These are phyloP conservation scores for Pichia norvegensis DNA, from an alignment of 1,139 yeast species.

Conservation along the genomic window DNA sequence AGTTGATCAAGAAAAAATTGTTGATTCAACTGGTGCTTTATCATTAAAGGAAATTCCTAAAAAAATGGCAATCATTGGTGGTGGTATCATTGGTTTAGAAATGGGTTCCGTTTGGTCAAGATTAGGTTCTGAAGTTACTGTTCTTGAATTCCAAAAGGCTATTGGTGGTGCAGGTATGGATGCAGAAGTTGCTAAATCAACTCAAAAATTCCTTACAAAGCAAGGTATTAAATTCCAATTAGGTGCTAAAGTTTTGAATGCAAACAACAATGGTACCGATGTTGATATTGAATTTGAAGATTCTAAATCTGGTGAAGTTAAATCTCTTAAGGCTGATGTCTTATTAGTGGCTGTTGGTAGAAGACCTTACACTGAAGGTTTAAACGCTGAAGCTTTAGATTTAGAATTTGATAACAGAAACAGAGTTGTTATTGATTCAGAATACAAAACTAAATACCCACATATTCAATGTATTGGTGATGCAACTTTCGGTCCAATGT, in stretches of 20 bases:
- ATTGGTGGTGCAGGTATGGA: slow-evolving; percentile 98
- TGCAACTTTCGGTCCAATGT: slow-evolving; percentile 97
- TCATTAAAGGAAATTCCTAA: slow-evolving; percentile 84
- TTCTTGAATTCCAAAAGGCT: slow-evolving; percentile 81
- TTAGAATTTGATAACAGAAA: slow-evolving; percentile 87
- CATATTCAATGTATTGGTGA: slow-evolving; percentile 98
- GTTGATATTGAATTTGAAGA: slow-evolving; percentile 87
- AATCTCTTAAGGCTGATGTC: slow-evolving; percentile 80
- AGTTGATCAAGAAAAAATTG: slow-evolving; percentile 95
- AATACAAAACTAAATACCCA: slow-evolving; percentile 84
- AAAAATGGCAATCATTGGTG: slow-evolving; percentile 89
- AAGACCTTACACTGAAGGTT: slow-evolving; percentile 91
- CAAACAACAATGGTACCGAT: slow-evolving; percentile 77
- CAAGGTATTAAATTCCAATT: slow-evolving; percentile 93
- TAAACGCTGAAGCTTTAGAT: slow-evolving; percentile 82
- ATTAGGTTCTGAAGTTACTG: slow-evolving; percentile 91
- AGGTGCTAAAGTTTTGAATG: slow-evolving; percentile 85
- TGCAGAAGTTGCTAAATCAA: slow-evolving; percentile 81
- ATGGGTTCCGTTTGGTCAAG: slow-evolving; percentile 98
- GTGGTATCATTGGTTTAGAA: slow-evolving; percentile 98
- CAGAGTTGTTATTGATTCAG: slow-evolving; percentile 87
- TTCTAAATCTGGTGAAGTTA: slow-evolving; percentile 78
- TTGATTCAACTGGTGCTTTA: slow-evolving; percentile 89
- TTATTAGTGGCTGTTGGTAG: slow-evolving; percentile 96
- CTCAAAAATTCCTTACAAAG: slow-evolving; percentile 84